Evolutionary conservation across 2,329 filamentous ascomycete genomes (phyloP).

Genomic region (Trichoderma simmonsii): DNA sequence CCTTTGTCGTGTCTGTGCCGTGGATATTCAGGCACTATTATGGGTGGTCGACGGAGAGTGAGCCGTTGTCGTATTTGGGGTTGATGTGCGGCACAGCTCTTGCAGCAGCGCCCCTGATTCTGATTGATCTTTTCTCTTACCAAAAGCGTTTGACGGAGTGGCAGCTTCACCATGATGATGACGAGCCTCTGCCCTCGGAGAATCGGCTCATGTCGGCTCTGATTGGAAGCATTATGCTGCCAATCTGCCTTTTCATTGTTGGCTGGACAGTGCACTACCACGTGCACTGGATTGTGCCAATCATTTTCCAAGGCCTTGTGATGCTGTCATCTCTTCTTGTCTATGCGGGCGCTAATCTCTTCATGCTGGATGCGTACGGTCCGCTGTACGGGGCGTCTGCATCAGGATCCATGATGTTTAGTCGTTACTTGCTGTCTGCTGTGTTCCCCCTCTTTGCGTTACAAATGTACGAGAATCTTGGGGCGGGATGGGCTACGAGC

Average conservation of each 20-base stretch:
- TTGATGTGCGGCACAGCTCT: slow-evolving; percentile 64
- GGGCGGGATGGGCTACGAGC: slow-evolving; percentile 44
- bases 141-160: slow-evolving; percentile 51
- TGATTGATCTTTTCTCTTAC: slow-evolving; percentile 53
- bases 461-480: slow-evolving; percentile 39
- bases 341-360: slow-evolving; percentile 29
- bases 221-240: slow-evolving; percentile 60
- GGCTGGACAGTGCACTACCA: slow-evolving; percentile 54
- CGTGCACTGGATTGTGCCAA: slow-evolving; percentile 27
- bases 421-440: slow-evolving; percentile 54
- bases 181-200: slow-evolving; percentile 58
- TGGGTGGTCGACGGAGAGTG: slow-evolving; percentile 57
- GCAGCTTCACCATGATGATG: slow-evolving; percentile 43
- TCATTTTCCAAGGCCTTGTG: slow-evolving; percentile 27
- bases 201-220: slow-evolving; percentile 61
- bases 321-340: slow-evolving; percentile 29
- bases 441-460: slow-evolving; percentile 48
- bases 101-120: slow-evolving; percentile 37
- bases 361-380: slow-evolving; percentile 30
- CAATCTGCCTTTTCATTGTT: slow-evolving; percentile 65
- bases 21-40: slow-evolving; percentile 63
- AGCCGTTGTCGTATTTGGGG: slow-evolving; percentile 65
- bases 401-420: slow-evolving; percentile 28
- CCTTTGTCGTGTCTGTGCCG: slow-evolving; percentile 59
- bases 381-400: slow-evolving; percentile 29